Conservation (phyloP, 208 protist genomes). For the Leishmania major region DNA sequence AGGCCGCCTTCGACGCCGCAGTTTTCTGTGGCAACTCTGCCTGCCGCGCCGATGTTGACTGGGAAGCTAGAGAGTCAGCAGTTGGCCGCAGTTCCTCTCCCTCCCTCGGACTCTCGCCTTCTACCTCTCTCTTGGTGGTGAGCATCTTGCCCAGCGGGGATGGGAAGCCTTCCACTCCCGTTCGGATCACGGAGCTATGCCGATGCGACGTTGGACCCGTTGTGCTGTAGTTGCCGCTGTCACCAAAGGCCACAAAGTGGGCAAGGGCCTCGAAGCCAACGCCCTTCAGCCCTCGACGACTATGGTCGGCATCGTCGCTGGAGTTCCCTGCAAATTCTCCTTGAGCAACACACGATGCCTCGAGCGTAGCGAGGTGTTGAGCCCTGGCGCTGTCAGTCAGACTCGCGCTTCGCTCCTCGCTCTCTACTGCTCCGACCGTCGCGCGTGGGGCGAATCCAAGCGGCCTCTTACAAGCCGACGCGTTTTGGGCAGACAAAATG, state of each 20-base stretch:
- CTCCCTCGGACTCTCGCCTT: neutral
- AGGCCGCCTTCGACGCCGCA: conserved; percentile 26
- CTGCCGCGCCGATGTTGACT: neutral
- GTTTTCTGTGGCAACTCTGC: conserved; percentile 20
- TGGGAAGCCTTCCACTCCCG: neutral
- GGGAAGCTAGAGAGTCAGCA: neutral
- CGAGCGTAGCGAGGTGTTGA: neutral
- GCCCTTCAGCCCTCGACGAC: conserved; percentile 3
- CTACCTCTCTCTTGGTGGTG: no score
- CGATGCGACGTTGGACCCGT: neutral
- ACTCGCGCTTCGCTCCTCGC: neutral
- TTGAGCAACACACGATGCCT: neutral
- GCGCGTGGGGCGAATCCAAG: neutral
- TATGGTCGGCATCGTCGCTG: neutral
- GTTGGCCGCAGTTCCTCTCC: neutral
- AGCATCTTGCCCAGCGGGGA: neutral
- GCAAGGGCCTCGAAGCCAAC: conserved; percentile 41
- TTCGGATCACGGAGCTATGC: neutral
- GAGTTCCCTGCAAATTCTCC: conserved; percentile 12
- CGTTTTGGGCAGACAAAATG: neutral
- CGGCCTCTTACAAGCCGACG: neutral
- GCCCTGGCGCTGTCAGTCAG: neutral
- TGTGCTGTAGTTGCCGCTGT: neutral
- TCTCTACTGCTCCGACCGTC: neutral
- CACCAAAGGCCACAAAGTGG: conserved; percentile 49